Base-by-base conservation (phyloP, 78 protist species). In the Goniomonas avonlea region DNA sequence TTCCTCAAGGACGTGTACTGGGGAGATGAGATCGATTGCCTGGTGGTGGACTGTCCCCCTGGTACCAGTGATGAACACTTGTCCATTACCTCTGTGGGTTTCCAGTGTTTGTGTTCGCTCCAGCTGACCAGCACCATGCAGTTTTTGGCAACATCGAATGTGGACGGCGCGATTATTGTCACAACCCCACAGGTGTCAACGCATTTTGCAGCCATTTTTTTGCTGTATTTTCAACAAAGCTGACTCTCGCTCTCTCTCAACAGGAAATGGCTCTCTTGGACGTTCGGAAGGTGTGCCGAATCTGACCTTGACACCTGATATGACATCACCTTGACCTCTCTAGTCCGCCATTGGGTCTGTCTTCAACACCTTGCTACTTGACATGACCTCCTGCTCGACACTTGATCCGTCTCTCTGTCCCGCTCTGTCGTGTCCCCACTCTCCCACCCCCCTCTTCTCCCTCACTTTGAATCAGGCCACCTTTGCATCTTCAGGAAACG, bases 51-150 rank as follows among this genome's bases (percentile, higher is more conserved):
- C 86, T 97, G 99, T 17, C 99, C 99, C 0, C 94, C 95, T 3
- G 99, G 99, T 7, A 98, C 99, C 1, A 91, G 96, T 0, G 99
- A 98, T 80, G 99, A 98, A 82, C 99, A 98, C 89, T 45, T 98
- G 21, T 82, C 97, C 8, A 58, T n/a, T n/a, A n/a, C n/a, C n/a
- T n/a, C n/a, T n/a, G n/a, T n/a, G n/a, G n/a, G n/a, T n/a, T n/a
- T n/a, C n/a, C n/a, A n/a, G n/a, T n/a, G n/a, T n/a, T n/a, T n/a
- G n/a, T n/a, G n/a, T n/a, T n/a, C n/a, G n/a, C n/a, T n/a, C n/a
- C n/a, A n/a, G n/a, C n/a, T n/a, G n/a, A n/a, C n/a, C n/a, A n/a
- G n/a, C n/a, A n/a, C n/a, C n/a, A n/a, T n/a, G n/a, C n/a, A n/a
- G n/a, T n/a, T n/a, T n/a, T n/a, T n/a, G n/a, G n/a, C n/a, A n/a